Base-by-base conservation (phyloP, 345 rosid species). In the Fremontodendron californicum region DNA sequence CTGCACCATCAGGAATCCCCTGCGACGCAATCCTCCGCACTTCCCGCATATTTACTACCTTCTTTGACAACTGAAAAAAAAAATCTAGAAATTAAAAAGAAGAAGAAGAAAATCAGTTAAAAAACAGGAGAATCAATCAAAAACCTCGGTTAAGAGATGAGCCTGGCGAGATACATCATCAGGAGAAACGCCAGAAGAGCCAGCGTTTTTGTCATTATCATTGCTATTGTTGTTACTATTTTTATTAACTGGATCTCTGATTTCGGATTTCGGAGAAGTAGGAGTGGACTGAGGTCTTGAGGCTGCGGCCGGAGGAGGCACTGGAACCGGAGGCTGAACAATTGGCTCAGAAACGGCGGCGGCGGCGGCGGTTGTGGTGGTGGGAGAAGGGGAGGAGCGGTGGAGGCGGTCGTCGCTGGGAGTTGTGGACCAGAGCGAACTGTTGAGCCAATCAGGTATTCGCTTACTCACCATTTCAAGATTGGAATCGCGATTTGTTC, bases 381-480 rank as follows among this genome's bases (percentile, higher is more conserved):
- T 29, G 54, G 80, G 51, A 48, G 84, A 11, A 40, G 82, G 46
- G 77, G 80, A 71, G 73, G 81, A 72, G 54, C 77, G 83, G 61
- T 58, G 84, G 55, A 64, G 63, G 19, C 83, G 84, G 80, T 88
- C 89, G 76, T 89, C 87, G 77, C 42, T 42, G 21, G 85, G 79
- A 66, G 87, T 58, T 82, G 93, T 78, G 70, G 91, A 90, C 97
- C 97, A 94, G 75, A 94, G 82, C 37, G 97, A 88, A 80, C 95
- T 94, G 85, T 94, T 94, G 82, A 94, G 94, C 98, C 98, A 94
- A 85, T 94, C 98, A 51, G 98, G 98, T 29, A 93, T 88, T 46
- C 85, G 85, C 83, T 92, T 94, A 88, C 85, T 94, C 80, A 84
- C 91, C 97, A 94, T 94, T 75, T 65, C 69, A 42, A 60, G 73